Evolutionary conservation across 2,329 filamentous ascomycete species (phyloP).

Genomic region (Zymoseptoria passerinii): DNA sequence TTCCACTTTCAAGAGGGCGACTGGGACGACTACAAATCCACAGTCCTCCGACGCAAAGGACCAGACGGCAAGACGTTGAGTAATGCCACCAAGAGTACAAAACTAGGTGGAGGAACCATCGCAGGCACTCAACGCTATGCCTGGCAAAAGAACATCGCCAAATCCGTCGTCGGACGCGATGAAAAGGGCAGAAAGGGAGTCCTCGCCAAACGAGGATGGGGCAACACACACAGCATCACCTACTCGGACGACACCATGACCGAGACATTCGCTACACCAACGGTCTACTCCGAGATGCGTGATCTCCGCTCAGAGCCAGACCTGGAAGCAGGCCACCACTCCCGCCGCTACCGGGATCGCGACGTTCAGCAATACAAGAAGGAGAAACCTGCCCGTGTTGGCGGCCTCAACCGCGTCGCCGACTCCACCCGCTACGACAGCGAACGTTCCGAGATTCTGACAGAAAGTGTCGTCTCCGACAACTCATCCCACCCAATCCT

Average conservation of each 20-base stretch:
- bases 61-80: constrained; percentile 81
- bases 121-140: constrained; percentile 53
- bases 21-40: constrained; percentile 98
- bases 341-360: constrained; percentile 46
- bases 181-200: constrained; percentile 36
- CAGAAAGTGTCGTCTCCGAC: constrained; percentile 38
- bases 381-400: constrained; percentile 78
- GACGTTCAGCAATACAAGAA: constrained; percentile 77
- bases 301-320: constrained; percentile 22
- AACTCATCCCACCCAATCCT: constrained; percentile 34
- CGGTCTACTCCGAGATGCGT: constrained; percentile 26
- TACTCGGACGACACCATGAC: constrained; percentile 36
- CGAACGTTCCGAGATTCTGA: constrained; percentile 51
- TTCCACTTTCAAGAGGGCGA: constrained; percentile 79
- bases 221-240: constrained; percentile 35
- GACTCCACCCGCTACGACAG: constrained; percentile 75
- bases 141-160: constrained; percentile 31
- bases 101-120: constrained; percentile 74
- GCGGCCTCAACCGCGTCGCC: constrained; percentile 74
- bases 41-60: constrained; percentile 78
- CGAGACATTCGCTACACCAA: constrained; percentile 27
- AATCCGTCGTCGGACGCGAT: constrained; percentile 37
- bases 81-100: constrained; percentile 72
- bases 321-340: constrained; percentile 27
- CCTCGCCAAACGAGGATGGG: constrained; percentile 32